phyloP scores from a whole-genome alignment of 2,329 filamentous ascomycete species.

The Colletotrichum sansevieriae region DNA sequence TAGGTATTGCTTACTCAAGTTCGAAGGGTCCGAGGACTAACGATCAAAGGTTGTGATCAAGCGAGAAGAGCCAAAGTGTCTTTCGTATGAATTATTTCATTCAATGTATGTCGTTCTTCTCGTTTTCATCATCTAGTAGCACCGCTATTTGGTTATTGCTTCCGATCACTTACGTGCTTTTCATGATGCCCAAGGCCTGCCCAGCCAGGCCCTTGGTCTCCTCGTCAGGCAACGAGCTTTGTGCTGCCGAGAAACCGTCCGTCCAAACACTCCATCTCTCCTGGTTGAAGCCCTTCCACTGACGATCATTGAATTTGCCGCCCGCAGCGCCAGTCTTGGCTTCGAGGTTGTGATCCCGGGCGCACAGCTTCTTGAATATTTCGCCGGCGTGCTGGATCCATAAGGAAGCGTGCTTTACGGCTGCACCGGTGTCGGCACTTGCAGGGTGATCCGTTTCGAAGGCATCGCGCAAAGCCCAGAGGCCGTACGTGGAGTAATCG shows the following conservation, averaged over 20 bases:
- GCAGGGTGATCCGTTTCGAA: conserved; percentile 44
- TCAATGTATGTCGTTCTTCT: no score
- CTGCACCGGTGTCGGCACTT: conserved; percentile 7
- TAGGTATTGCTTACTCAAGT: no score
- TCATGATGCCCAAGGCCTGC: conserved; percentile 29
- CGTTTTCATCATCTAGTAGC: no score
- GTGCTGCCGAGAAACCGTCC: conserved; percentile 37
- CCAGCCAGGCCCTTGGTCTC: neutral
- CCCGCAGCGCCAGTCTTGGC: conserved; percentile 42
- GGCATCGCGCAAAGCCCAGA: conserved; percentile 48
- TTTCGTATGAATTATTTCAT: no score
- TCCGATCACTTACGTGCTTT: conserved; percentile 6
- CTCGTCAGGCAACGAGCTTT: neutral
- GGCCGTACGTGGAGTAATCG: conserved; percentile 47
- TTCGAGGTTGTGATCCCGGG: conserved; percentile 28
- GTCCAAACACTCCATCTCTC: conserved; percentile 47
- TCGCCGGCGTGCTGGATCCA: conserved; percentile 45
- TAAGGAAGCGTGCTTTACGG: conserved; percentile 43
- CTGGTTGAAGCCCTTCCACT: conserved; percentile 47
- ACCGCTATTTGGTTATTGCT: no score
- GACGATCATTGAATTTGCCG: conserved; percentile 41
- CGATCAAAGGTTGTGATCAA: no score
- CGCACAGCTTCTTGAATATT: conserved; percentile 40
- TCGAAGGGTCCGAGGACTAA: no score
- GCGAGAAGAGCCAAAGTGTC: no score